Base-by-base conservation (phyloP, 1,284 basidiomycete genomes). In the Irpex lacteus region DNA sequence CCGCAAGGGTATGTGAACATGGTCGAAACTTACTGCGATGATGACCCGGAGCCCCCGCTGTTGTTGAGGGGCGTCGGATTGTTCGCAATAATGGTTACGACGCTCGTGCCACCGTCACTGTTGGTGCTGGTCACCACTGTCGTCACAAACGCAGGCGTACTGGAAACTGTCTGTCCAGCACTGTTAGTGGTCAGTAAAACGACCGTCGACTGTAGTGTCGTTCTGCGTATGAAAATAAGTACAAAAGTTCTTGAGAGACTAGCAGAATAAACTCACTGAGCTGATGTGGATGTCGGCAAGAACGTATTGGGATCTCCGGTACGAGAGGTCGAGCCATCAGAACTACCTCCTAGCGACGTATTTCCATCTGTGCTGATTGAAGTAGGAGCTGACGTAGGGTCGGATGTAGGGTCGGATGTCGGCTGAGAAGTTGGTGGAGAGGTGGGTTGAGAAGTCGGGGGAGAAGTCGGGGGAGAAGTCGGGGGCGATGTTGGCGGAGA, bases 11-110 rank as follows among this genome's bases (percentile, higher is more conserved):
- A 55, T 38, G 36, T 36, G 34, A 61, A 49, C 19, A 56, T 21
- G 13, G 47, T 26, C 38, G 38, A 60, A 36, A 76, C 83, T 74
- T 70, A 89, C 87, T 84, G 77, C 59, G 82, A 76, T 15, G 68
- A 68, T 3, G 66, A 63, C 76, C 66, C 75, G 70, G 61, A 73
- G 76, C 53, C 74, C 71, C 60, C 72, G 50, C 80, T 78, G 67
- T 85, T 77, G 21, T 83, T 76, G 64, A 81, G 82, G 38, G 91
- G 80, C 18, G 89, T 89, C 15, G 89, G 90, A 71, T 91, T 91
- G 21, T 82, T 77, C 44, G 84, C 77, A 26, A 86, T 75, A 69
- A 85, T 78, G 0, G 90, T 91, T 62, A 89, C 77, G 2, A 87
- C 87, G 59, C 81, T 77, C 37, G 80, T 70, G 11, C 70, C 68